Evolutionary conservation across 192 early-diverging fungal species (phyloP), one percentile per base, ranked within the genome.

Genomic region (Podochytrium sp.): DNA sequence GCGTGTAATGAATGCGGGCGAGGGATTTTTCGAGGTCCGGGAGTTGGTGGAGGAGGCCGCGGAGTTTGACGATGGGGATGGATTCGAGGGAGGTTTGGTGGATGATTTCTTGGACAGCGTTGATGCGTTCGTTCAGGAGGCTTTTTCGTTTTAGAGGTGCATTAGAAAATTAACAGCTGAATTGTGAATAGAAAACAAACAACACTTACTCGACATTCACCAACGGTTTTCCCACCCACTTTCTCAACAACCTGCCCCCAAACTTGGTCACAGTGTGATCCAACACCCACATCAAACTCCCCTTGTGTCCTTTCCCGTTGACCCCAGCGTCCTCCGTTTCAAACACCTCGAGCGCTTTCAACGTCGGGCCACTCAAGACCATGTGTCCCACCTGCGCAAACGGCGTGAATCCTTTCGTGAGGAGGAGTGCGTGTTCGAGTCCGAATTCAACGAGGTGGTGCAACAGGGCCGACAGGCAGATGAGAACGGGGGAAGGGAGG

Each of bases 201-300:
- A 49, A 18, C 53, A 55, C 64, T 23, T 39, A 55, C 76, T 75
- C 55, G 3, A 71, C 67, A 67, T 91, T 74, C 2, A 91, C 78
- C 30, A 94, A 76, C 1, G 92, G 92, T 51, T 79, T 80, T 5
- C 81, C 85, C 3, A 92, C 74, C 92, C 92, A 94, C 49, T 86
- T 88, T 64, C 83, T 82, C 35, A 94, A 72, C 51, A 91, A 62
- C 10, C 93, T 66, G 33, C 79, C 42, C 14, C 91, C 93, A 74
- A 93, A 91, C 47, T 77, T 78, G 0, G 91, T 91, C 1, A 52
- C 64, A 4, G 92, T 94, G 68, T 91, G 83, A 69, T 94, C 83
- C 29, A 94, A 64, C 6, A 90, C 77, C 68, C 78, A 80, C 29
- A 91, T 78, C 16, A 94, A 73, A 6, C 34, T 41, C 14, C 74